Evolutionary conservation across 805 yeast genomes (phyloP).

Genomic region (Scheffersomyces spartinae): DNA sequence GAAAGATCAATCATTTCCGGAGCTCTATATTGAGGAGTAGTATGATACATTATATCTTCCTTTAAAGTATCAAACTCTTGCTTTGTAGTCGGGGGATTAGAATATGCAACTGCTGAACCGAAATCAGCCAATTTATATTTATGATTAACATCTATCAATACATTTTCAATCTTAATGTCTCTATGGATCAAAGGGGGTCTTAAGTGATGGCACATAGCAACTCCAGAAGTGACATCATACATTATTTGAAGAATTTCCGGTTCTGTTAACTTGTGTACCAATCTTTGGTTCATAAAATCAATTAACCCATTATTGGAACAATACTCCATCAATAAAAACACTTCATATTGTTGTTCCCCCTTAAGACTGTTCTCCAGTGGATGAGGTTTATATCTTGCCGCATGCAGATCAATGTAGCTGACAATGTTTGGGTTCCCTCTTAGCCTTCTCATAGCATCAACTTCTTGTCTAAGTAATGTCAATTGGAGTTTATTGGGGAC

Average conservation of each 20-base stretch:
- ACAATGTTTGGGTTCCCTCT: conserved; percentile 74
- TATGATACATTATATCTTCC: conserved; percentile 63
- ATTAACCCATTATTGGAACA: conserved; percentile 67
- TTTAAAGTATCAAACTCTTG: conserved; percentile 50
- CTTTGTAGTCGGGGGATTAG: conserved; percentile 49
- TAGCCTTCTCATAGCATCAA: conserved; percentile 90
- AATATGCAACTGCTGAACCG: conserved; percentile 62
- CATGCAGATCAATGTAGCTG: conserved; percentile 90
- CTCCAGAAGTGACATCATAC: conserved; percentile 62
- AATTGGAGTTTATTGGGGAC: conserved; percentile 85
- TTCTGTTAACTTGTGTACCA: conserved; percentile 56
- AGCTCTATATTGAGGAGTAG: conserved; percentile 76
- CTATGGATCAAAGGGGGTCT: conserved; percentile 64
- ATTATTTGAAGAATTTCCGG: conserved; percentile 55
- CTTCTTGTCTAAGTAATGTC: conserved; percentile 82
- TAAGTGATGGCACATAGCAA: conserved; percentile 56
- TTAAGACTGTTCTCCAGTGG: conserved; percentile 15
- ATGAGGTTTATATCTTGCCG: conserved; percentile 48
- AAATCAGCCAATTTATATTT: conserved; percentile 69
- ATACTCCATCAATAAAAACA: conserved; percentile 68
- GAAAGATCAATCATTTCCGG: conserved; percentile 78
- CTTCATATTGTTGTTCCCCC: conserved; percentile 72
- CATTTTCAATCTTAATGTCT: conserved; percentile 77
- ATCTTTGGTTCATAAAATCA: conserved; percentile 67
- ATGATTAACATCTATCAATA: conserved; percentile 46